Evolutionary conservation across 441 rosid species (phyloP).

Genomic region (Omphalea diandra): DNA sequence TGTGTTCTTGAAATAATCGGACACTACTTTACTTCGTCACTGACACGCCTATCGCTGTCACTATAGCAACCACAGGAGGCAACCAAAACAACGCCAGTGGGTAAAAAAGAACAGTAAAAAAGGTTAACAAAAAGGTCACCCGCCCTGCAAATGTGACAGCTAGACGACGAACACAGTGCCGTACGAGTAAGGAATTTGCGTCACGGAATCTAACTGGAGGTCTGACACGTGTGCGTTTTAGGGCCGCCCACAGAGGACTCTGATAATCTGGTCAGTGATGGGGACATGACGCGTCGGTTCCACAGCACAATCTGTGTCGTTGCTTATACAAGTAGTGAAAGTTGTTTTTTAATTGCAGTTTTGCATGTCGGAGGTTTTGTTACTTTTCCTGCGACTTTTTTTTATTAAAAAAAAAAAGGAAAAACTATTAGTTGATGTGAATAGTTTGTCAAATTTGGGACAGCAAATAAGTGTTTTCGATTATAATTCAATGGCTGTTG

Average conservation of each 20-base stretch:
- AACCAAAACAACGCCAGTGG: background rate
- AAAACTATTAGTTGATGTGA: too few species aligned
- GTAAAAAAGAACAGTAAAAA: constrained; percentile 1
- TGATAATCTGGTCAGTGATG: constrained; percentile 27
- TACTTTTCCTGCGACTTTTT: background rate
- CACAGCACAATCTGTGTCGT: constrained; percentile 42
- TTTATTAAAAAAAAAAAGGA: too few species aligned
- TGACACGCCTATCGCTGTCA: constrained; percentile 14
- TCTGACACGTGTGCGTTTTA: constrained; percentile 11
- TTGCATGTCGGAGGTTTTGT: constrained; percentile 9
- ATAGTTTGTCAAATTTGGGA: too few species aligned
- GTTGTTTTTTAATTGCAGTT: background rate
- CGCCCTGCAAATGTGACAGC: constrained; percentile 33
- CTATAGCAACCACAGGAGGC: background rate
- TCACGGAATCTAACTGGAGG: background rate
- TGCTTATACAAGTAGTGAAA: constrained; percentile 18
- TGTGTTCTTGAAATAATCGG: constrained; percentile 25
- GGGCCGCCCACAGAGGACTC: background rate
- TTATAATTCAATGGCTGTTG: too few species aligned
- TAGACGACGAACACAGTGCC: constrained; percentile 14
- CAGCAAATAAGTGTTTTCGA: too few species aligned
- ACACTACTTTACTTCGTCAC: constrained; percentile 3
- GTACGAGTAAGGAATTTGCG: background rate
- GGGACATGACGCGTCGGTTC: constrained; percentile 20
- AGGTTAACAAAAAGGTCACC: background rate